Percentiles rank a stretch among this genome's conserved stretches.
Conservation (phyloP, 2,329 filamentous ascomycete genomes). For the Fusarium sp. region DNA sequence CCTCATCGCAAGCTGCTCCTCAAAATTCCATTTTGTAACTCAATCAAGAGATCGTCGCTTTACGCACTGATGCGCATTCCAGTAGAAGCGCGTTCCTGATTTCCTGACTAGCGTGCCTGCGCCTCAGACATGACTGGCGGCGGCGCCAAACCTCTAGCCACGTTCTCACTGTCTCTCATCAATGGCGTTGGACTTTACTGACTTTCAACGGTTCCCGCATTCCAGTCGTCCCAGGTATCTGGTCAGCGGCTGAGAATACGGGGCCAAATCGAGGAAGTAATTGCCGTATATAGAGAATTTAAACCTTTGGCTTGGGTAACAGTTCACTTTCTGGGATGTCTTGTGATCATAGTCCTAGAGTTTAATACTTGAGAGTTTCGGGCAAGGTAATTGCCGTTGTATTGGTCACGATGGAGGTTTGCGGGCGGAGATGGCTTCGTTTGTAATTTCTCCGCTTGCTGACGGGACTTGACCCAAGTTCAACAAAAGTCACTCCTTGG, state of each 20-base stretch:
- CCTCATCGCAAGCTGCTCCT: too few species aligned
- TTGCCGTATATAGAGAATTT: not conserved
- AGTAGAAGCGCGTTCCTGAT: constrained; percentile 3
- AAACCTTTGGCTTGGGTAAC: not conserved
- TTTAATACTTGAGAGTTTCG: not conserved
- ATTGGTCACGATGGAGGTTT: not conserved
- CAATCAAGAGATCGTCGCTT: not conserved
- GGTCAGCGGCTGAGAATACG: not conserved
- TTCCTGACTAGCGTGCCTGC: not conserved
- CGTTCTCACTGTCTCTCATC: not conserved
- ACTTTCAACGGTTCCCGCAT: not conserved
- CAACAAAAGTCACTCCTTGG: not conserved
- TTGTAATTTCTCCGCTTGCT: not conserved
- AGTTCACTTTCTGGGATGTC: not conserved
- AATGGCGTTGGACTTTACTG: not conserved
- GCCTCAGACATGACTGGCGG: not conserved
- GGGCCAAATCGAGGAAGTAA: not conserved
- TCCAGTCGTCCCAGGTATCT: not conserved
- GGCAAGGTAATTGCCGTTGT: not conserved
- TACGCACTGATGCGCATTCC: not conserved
- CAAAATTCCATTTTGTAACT: too few species aligned
- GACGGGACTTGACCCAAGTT: not conserved
- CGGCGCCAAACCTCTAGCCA: constrained; percentile 9
- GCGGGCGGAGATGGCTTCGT: not conserved
- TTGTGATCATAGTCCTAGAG: not conserved